Percentiles rank a stretch among this genome's conserved stretches.
phyloP scores from a whole-genome alignment of 1,284 basidiomycete species.

The Meripilus lineatus region DNA sequence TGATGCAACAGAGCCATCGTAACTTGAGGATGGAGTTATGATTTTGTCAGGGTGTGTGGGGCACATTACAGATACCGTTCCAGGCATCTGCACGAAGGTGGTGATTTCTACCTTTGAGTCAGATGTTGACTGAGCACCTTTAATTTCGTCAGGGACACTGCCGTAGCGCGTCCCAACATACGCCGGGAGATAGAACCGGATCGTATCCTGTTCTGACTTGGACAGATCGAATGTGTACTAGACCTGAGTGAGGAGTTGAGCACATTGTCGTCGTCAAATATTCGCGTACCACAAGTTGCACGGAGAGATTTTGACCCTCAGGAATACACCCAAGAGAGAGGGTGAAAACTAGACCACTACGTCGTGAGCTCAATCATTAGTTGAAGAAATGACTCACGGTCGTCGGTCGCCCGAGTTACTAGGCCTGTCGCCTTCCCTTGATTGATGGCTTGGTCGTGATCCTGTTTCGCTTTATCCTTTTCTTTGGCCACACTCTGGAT shows the following conservation, averaged over 20 bases:
- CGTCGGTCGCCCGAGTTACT: conserved; percentile 44
- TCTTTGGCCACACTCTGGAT: conserved; percentile 47
- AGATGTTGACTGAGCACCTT: conserved; percentile 15
- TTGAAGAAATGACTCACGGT: conserved; percentile 34
- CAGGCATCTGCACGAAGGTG: conserved; percentile 8
- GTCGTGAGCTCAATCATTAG: too few relatives aligned
- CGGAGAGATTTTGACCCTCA: conserved; percentile 32
- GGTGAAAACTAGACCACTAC: conserved; percentile 56
- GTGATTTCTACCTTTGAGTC: conserved; percentile 7
- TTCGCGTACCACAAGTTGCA: conserved; percentile 42
- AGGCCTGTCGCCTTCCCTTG: conserved; percentile 40
- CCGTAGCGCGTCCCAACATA: conserved; percentile 49
- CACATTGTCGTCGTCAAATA: too few relatives aligned
- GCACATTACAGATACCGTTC: conserved; percentile 7
- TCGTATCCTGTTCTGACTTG: conserved; percentile 43
- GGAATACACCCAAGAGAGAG: conserved; percentile 53
- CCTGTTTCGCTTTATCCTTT: conserved; percentile 36
- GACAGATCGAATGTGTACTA: conserved; percentile 37
- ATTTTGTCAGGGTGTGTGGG: conserved; percentile 11
- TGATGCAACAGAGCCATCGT: neutral
- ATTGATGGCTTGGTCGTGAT: conserved; percentile 37
- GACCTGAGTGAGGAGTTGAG: neutral
- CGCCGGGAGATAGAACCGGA: too few relatives aligned
- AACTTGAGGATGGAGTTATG: neutral
- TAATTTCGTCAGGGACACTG: conserved; percentile 30